These are phyloP conservation scores for Leucaena leucocephala DNA, from an alignment of 306 rosid genomes.

Conservation along the genomic window DNA sequence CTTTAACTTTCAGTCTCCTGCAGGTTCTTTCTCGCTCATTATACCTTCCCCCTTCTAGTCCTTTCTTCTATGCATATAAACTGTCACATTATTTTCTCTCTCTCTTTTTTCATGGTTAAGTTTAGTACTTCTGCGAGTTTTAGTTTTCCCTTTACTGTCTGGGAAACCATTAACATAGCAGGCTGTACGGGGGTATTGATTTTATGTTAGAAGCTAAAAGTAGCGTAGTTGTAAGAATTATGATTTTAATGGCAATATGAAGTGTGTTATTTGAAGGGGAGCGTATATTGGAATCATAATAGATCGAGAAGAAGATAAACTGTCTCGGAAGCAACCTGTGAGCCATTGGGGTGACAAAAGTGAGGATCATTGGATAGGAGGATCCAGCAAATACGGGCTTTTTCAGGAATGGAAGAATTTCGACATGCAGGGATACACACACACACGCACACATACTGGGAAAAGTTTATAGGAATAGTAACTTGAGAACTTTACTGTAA, in stretches of 20 bases:
- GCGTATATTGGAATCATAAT: conserved; percentile 17
- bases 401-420: conserved; percentile 8
- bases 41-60: neutral
- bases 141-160: conserved; percentile 3
- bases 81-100: conserved; percentile 3
- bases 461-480: neutral
- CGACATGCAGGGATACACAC: neutral
- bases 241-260: conserved; percentile 9
- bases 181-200: neutral
- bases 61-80: neutral
- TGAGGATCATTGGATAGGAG: neutral
- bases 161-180: neutral
- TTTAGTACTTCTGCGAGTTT: neutral
- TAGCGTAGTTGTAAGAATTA: neutral
- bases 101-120: neutral
- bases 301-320: neutral
- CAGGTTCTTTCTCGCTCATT: conserved; percentile 14
- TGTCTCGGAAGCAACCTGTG: neutral
- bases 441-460: neutral
- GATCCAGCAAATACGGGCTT: neutral
- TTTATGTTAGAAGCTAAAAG: conserved; percentile 6
- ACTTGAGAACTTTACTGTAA: neutral
- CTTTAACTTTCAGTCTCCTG: neutral
- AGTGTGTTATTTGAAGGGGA: conserved; percentile 13
- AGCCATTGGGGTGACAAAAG: neutral